Base-by-base conservation (phyloP, 2,329 filamentous ascomycete species). In the Thelonectria discophora region DNA sequence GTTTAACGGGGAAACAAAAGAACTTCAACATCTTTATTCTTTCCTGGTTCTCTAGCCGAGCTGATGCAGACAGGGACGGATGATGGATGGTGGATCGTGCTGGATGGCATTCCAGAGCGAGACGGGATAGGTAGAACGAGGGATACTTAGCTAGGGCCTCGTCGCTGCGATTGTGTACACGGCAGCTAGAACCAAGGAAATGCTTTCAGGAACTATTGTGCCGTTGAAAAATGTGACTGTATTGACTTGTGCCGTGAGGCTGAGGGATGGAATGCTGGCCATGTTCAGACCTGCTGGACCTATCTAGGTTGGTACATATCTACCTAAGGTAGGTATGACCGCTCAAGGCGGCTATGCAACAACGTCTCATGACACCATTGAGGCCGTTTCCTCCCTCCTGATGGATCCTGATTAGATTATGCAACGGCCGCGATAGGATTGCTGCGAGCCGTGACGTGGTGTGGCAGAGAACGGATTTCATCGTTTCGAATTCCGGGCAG, bases 21-120 rank as follows among this genome's bases (percentile, higher is more conserved):
- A 79, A 79, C 65, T 81, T 81, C 79, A 81, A 81, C 79, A 80
- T 80, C 77, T 80, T 80, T 46, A 34, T 80, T 74, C 69, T 74
- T 76, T 76, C 76, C 76, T 75, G 68, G 74, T 77, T 78, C 74
- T 77, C 76, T 76, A 76, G 77, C 77, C 75, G 71, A 78, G 71
- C 75, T 75, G 62, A 67, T 76, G 75, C 75, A 76, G 73, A 73
- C 73, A 68, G 68, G 70, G 65, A 66, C 67, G 68, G 64, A 64
- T 61, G 69, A 63, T 45, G 56, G 39, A 58, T 56, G 54, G 51
- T 39, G 55, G 57, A 59, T 55, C 60, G 63, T 49, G 62, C 59
- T 66, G 68, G 65, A 70, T 63, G 39, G 48, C 15, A 54, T 51
- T 66, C 58, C 45, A 49, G 58, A 51, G 63, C 55, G 52, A 52